A percentile compares a stretch with the other conserved stretches of the same genome.
These are phyloP conservation scores for Linderina pennispora DNA, from an alignment of 192 early-diverging fungal species.

Conservation along the genomic window DNA sequence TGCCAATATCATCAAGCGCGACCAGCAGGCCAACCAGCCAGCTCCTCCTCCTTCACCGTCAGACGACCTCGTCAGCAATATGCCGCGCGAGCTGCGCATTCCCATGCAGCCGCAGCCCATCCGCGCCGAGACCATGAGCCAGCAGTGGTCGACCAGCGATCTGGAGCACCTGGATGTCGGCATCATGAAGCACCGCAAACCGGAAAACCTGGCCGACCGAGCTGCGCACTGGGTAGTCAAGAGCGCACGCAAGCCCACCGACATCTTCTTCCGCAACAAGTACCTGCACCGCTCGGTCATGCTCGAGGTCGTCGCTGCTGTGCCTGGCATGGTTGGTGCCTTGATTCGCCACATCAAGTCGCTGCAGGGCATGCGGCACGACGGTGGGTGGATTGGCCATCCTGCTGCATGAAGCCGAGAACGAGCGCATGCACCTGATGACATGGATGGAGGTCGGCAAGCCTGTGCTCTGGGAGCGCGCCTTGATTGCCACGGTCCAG, in stretches of 20 bases:
- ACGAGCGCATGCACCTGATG: slow-evolving; percentile 71
- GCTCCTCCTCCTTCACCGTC: not conserved
- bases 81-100: not conserved
- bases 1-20: not conserved
- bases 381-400: slow-evolving; percentile 90
- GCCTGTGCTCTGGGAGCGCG: slow-evolving; percentile 56
- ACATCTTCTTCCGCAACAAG: slow-evolving; percentile 68
- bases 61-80: not conserved
- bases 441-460: slow-evolving; percentile 73
- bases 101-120: not conserved
- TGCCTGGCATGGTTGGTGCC: slow-evolving; percentile 88
- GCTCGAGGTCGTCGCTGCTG: slow-evolving; percentile 69
- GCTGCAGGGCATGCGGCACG: slow-evolving; percentile 68
- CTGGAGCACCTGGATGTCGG: slow-evolving; percentile 61
- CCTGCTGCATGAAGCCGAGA: slow-evolving; percentile 88
- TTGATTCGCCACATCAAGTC: slow-evolving; percentile 73
- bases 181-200: slow-evolving; percentile 55
- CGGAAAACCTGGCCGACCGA: slow-evolving; percentile 49
- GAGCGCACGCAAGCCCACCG: slow-evolving; percentile 54
- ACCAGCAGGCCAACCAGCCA: not conserved
- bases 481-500: slow-evolving; percentile 71
- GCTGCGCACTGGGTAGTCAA: slow-evolving; percentile 63
- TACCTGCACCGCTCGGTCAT: slow-evolving; percentile 75
- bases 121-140: not conserved
- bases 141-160: slow-evolving; percentile 27